Base-by-base conservation (phyloP, 2,329 filamentous ascomycete species). In the Scedosporium aurantiacum region DNA sequence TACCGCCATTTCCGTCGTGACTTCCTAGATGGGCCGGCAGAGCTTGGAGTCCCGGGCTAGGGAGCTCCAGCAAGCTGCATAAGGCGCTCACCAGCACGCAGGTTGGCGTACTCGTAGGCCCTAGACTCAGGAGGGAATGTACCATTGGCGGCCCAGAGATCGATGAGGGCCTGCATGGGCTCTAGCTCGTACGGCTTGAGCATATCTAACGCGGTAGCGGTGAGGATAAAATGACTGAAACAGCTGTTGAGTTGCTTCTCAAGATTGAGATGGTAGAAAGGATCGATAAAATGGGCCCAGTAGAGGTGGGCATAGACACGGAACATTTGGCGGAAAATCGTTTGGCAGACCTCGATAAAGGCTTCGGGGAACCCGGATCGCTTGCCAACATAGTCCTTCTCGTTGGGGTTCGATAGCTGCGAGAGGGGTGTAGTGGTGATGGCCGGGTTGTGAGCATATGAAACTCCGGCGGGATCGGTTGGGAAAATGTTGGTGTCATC, bases 281-380 rank as follows among this genome's bases (percentile, higher is more conserved):
- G 89, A 66, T 91, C 88, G 63, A 86, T 78, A 74, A 90, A 99
- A 75, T 99, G 94, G 62, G 92, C 90, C 83, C 96, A 97, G 79
- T 99, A 99, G 64, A 99, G 85, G 75, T 99, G 94, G 57, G 94
- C 88, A 71, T 99, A 99, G 67, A 97, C 93, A 63, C 94, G 89
- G 81, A 99, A 97, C 88, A 99, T 97, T 76, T 97, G 94, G 68
- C 92, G 89, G 78, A 97, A 93, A 69, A 97, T 94, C 66, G 88
- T 88, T 78, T 95, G 91, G 79, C 93, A 94, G 67, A 96, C 91
- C 64, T 88, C 85, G 68, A 93, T 81, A 73, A 97, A 97, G 66
- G 90, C 89, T 65, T 89, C 85, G 2, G 94, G 94, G 74, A 99
- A 99, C 3, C 93, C 93, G 63, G 90, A 94, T 56, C 89, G 84